Conservation (phyloP, 1,284 basidiomycete genomes). For the Ustilago nuda region DNA sequence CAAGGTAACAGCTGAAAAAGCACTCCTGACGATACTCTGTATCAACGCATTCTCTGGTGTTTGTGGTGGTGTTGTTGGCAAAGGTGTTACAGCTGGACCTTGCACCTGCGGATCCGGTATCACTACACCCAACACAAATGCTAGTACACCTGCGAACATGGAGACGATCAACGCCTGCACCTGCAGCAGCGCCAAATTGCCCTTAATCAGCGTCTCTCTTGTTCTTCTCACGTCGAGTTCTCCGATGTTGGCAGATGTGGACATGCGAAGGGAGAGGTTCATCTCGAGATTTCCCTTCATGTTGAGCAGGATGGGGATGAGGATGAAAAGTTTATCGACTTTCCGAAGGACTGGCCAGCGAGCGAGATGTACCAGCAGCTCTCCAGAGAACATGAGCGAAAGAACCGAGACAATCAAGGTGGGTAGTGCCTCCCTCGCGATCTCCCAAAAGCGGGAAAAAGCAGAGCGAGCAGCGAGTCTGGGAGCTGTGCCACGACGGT, state of each 20-base stretch:
- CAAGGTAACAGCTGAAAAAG: slow-evolving; percentile 31
- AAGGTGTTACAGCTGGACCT: slow-evolving; percentile 9
- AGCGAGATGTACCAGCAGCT: slow-evolving; percentile 86
- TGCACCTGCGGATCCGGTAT: slow-evolving; percentile 33
- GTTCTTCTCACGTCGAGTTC: slow-evolving; percentile 81
- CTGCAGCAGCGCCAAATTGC: slow-evolving; percentile 88
- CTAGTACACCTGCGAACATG: slow-evolving; percentile 83
- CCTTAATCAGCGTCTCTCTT: slow-evolving; percentile 79
- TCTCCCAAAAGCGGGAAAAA: slow-evolving; percentile 55
- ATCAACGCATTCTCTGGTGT: slow-evolving; percentile 43
- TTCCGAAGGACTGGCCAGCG: slow-evolving; percentile 86
- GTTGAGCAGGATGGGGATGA: slow-evolving; percentile 93
- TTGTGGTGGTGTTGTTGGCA: slow-evolving; percentile 12
- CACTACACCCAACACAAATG: slow-evolving; percentile 77
- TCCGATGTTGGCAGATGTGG: slow-evolving; percentile 78
- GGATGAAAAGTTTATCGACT: slow-evolving; percentile 93
- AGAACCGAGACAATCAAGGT: slow-evolving; percentile 71
- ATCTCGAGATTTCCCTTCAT: slow-evolving; percentile 97
- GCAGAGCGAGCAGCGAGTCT: slow-evolving; percentile 29
- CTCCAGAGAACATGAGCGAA: slow-evolving; percentile 83
- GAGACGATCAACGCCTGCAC: slow-evolving; percentile 93
- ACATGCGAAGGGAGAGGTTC: slow-evolving; percentile 76
- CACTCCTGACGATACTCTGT: slow-evolving; percentile 28
- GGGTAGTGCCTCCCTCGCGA: slow-evolving; percentile 70
- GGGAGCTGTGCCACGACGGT: slow-evolving; percentile 46